Base-by-base conservation (phyloP, 2,329 filamentous ascomycete genomes). In the Incumbomyces delicatus region DNA sequence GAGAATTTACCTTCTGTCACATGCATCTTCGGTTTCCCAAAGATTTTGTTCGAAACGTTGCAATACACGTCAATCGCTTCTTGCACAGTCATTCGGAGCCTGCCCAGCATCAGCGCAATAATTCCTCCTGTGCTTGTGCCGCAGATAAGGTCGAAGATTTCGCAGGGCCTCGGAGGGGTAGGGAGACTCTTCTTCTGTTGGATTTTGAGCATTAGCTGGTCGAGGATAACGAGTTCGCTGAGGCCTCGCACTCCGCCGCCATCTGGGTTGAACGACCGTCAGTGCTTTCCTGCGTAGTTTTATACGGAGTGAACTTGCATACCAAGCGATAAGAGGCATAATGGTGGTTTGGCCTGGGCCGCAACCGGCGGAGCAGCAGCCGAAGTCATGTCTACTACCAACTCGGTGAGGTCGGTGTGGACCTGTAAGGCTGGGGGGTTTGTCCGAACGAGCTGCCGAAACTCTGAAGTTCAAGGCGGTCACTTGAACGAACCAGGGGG, bases 101-200 rank as follows among this genome's bases (percentile, higher is more conserved):
- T 49, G 37, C 52, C 53, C 16, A 54, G 41, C 54, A 57, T 55
- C 16, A 55, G 47, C 17, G 54, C 54, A 42, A 53, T 50, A 13
- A 57, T 46, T 16, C 54, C 54, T 4, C 54, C 53, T 12, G 54
- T 55, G 42, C 53, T 55, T n/a, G 54, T 57, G n/a, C 53, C 54
- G 14, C 49, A 51, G 10, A 48, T 49, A 18, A 57, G 44, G 30
- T 55, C 53, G 31, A 55, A 55, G 30, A 50, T 51, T 17, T 55
- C 51, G 10, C 49, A 48, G 3, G 53, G 54, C 14, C 51, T 53
- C 33, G 22, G 22, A 27, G 22, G 22, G 5, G 4, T 8, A 8
- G 22, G 22, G 22, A 27, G 22, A 5, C 22, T 27, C 17, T 36
- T 36, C n/a, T 36, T 11, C 17, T 14, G 4, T 11, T 14, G n/a